Evolutionary conservation across 257 asterid species (phyloP), one percentile per base, ranked within the genome.

Genomic region (Penstemon newberryi): DNA sequence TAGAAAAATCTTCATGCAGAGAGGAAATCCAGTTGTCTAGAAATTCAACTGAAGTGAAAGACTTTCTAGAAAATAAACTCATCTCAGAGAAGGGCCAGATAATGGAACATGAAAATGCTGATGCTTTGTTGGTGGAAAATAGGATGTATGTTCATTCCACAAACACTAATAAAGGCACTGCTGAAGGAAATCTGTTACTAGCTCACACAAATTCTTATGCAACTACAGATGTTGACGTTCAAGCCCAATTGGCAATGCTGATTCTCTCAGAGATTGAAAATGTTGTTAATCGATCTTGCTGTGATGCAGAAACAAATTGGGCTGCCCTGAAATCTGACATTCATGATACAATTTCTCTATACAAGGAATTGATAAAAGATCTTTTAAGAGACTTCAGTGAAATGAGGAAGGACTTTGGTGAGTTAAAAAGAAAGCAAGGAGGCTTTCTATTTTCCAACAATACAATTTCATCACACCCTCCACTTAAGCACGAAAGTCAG

Each of bases 1-100:
- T 66, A 37, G 86, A 82, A 60, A 66, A 49, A 63, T 78, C 72
- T 65, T 72, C 56, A 58, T 65, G 73, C 69, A 37, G 42, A 63
- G 85, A 83, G 52, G 81, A 68, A 65, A 61, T 60, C 56, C 76
- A 79, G 79, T 60, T 77, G 68, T 68, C 70, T 63, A 77, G 73
- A 65, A 52, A 75, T 63, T 58, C 71, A 77, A 59, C 55, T 70
- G 73, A 55, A 63, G 77, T 36, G 56, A 67, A 70, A 40, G 74
- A 66, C 42, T 57, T 49, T 73, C 52, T 68, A 10, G 70, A 56
- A 71, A 61, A 66, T 42, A 55, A 70, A 42, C 6, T 63, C 18
- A 54, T 9, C 68, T 49, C 67, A 59, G 67, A 55, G 65, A 81
- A 69, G 60, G 73, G 49, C 65, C 77, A 66, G 64, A 63, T 59